Conservation (phyloP, 2,329 filamentous ascomycete species). For the Aspergillus novofumigatus region DNA sequence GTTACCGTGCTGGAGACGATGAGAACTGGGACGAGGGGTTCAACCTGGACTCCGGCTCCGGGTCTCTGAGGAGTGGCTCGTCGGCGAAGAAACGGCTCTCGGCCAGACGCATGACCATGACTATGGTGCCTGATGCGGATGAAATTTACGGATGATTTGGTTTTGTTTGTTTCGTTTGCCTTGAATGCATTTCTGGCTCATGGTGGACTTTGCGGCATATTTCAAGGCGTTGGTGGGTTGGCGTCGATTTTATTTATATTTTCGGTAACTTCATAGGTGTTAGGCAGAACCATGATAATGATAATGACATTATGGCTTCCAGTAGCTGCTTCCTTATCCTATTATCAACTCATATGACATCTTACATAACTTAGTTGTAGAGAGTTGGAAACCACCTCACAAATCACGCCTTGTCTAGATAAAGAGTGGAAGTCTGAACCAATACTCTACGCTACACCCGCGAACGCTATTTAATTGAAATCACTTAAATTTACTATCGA, state of each 20-base stretch:
- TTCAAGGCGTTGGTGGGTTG: conserved; percentile 1
- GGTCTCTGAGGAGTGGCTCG: conserved; percentile 10
- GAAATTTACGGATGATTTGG: conserved; percentile 29
- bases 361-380: neutral
- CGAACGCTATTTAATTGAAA: no score
- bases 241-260: neutral
- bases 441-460: no score
- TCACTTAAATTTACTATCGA: no score
- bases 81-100: conserved; percentile 20
- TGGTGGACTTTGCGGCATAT: neutral
- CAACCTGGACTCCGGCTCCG: neutral
- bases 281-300: neutral
- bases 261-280: neutral
- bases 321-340: neutral
- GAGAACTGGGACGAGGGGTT: neutral
- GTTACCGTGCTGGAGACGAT: neutral
- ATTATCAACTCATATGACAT: neutral
- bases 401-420: neutral
- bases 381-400: neutral
- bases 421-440: neutral
- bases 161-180: conserved; percentile 1
- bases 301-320: neutral
- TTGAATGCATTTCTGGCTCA: neutral
- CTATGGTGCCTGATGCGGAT: conserved; percentile 36
- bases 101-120: conserved; percentile 25